Base-by-base conservation (phyloP, 2,329 filamentous ascomycete species). In the Calcarisporium arbuscula region DNA sequence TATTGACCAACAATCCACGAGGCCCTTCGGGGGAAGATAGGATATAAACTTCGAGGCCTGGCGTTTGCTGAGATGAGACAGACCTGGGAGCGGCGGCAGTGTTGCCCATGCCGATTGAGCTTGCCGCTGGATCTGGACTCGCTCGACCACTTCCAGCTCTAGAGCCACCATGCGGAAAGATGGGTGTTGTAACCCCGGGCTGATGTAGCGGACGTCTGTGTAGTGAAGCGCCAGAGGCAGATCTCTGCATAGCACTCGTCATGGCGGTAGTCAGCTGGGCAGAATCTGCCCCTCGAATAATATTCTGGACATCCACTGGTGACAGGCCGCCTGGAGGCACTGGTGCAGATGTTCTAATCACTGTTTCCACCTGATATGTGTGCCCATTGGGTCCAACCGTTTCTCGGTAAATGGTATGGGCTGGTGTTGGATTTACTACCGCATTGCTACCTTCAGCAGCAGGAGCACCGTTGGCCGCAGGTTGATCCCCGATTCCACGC, bases 1-100 rank as follows among this genome's bases (percentile, higher is more conserved):
- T 65, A 45, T 72, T 75, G 26, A 81, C 57, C 6, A 82, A 52
- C 2, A 82, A 53, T 6, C 68, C 77, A 15, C 69, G 68, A 2
- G 77, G 77, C 1, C 77, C 77, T 27, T 65, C 63, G 1, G 77
- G 75, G 0, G 77, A 80, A 12, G 68, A 73, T 6, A 82, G 51
- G 17, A 82, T 70, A 44, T 80, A 81, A 3, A 80, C 72, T 39
- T 75, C 69, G 0, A 68, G 61, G 3, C 51, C 54, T 17, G 58
- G 57, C 20, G 51, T 50, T 14, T 52, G 30, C 41, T 42, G 42
- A 33, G 39, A n/a, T n/a, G 39, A 34, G 33, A 43, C 36, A 31
- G 34, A 21, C 43, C 38, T 11, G 25, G 11, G 19, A 9, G 50
- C 39, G 21, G 49, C 34, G n/a, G 48, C 30, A 29, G 43, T 52